phyloP scores from a whole-genome alignment of 805 yeast species.

The Cyberlindnera samutprakarnensis region DNA sequence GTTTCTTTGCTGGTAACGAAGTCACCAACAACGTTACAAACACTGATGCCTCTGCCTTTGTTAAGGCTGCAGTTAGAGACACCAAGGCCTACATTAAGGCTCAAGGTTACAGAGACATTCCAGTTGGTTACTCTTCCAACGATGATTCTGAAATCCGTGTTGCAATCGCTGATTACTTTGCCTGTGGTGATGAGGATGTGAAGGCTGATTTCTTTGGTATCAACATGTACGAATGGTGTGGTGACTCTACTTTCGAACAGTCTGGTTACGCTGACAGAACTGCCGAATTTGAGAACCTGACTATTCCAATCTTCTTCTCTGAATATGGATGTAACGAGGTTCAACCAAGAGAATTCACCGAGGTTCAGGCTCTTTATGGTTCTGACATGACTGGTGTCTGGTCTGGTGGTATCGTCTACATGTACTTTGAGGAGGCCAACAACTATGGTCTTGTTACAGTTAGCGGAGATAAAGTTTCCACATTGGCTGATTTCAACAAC shows the following conservation, averaged over 20 bases:
- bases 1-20: constrained; percentile 91
- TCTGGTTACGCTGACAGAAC: constrained; percentile 74
- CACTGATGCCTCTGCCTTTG: constrained; percentile 76
- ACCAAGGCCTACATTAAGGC: constrained; percentile 60
- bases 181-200: constrained; percentile 57
- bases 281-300: constrained; percentile 58
- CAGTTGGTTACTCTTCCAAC: constrained; percentile 85
- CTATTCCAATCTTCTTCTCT: constrained; percentile 79
- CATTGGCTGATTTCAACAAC: constrained; percentile 54
- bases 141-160: constrained; percentile 70
- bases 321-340: constrained; percentile 82
- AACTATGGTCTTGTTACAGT: constrained; percentile 72
- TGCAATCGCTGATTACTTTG: constrained; percentile 69
- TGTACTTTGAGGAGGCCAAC: constrained; percentile 82
- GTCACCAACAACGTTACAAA: constrained; percentile 67
- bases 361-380: constrained; percentile 60
- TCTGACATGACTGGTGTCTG: constrained; percentile 78
- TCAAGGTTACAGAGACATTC: constrained; percentile 61
- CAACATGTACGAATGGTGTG: constrained; percentile 89
- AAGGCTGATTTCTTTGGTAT: constrained; percentile 75
- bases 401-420: constrained; percentile 93
- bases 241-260: constrained; percentile 52
- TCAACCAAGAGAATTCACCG: constrained; percentile 71
- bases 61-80: constrained; percentile 87
- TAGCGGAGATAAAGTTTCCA: constrained; percentile 40